Evolutionary conservation across 768 basidiomycete species (phyloP).

Genomic region (Russula compacta): DNA sequence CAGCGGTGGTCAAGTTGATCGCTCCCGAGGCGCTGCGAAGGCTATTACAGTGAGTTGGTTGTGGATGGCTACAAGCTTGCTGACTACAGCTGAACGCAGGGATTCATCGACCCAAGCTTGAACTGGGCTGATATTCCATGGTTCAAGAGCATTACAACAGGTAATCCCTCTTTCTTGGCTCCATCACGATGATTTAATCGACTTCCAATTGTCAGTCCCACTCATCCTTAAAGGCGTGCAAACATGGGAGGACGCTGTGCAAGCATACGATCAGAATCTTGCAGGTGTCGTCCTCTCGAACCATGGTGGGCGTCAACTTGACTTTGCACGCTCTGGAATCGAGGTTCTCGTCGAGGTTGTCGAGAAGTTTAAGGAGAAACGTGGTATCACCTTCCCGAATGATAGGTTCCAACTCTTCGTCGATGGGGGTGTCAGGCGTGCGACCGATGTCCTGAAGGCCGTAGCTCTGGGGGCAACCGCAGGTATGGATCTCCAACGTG

Average conservation of each 20-base stretch:
- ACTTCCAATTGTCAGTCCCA: slow-evolving; percentile 34
- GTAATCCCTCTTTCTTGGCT: slow-evolving; percentile 21
- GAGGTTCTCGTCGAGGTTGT: slow-evolving; percentile 60
- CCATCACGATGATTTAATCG: neutral
- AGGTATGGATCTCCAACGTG: slow-evolving; percentile 31
- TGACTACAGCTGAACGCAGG: slow-evolving; percentile 32
- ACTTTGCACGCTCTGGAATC: slow-evolving; percentile 36
- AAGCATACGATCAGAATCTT: slow-evolving; percentile 38
- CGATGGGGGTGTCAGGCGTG: slow-evolving; percentile 91
- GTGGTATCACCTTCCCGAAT: slow-evolving; percentile 68
- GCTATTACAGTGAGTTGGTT: slow-evolving; percentile 68
- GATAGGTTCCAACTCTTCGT: slow-evolving; percentile 77
- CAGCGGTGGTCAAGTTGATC: slow-evolving; percentile 50
- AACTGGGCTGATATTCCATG: slow-evolving; percentile 78
- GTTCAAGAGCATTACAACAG: slow-evolving; percentile 51
- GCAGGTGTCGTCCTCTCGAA: slow-evolving; percentile 48
- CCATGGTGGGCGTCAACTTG: slow-evolving; percentile 51
- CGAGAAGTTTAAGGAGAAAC: slow-evolving; percentile 50
- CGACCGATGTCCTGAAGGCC: slow-evolving; percentile 85
- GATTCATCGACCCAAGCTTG: slow-evolving; percentile 90
- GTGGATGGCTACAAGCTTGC: neutral
- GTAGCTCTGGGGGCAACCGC: slow-evolving; percentile 86
- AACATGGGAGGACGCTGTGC: slow-evolving; percentile 51
- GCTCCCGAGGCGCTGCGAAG: slow-evolving; percentile 85
- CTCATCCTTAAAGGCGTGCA: slow-evolving; percentile 59